phyloP scores from a whole-genome alignment of 1,284 basidiomycete genomes.

The Ceratobasidium sp. region DNA sequence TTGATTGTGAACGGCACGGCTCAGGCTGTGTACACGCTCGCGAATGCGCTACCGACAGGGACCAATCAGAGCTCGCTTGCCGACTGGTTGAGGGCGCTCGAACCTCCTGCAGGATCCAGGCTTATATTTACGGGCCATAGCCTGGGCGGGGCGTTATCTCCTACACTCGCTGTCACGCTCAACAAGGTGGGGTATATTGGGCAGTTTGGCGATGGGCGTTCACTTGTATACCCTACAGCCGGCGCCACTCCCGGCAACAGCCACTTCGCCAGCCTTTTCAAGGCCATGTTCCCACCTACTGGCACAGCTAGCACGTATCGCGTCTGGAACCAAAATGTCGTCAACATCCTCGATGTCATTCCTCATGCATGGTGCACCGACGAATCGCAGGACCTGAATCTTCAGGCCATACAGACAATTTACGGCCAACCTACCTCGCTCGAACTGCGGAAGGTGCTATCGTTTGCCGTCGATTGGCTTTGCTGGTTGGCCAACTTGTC shows the following conservation, averaged over 20 bases:
- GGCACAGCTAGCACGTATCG: constrained; percentile 2
- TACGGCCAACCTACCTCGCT: too few relatives aligned
- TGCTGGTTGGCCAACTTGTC: too few relatives aligned
- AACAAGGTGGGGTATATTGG: not conserved
- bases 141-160: constrained; percentile 41
- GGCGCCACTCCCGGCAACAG: constrained; percentile 33
- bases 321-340: constrained; percentile 42
- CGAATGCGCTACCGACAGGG: not conserved
- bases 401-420: too few relatives aligned
- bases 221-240: constrained; percentile 27
- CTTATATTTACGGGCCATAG: constrained; percentile 44
- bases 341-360: constrained; percentile 32
- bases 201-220: not conserved
- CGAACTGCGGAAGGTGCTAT: too few relatives aligned
- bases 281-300: constrained; percentile 11
- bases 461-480: too few relatives aligned
- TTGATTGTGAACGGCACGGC: not conserved
- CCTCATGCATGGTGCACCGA: constrained; percentile 32
- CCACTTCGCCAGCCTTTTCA: constrained; percentile 13
- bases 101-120: not conserved
- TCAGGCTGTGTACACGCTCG: constrained; percentile 7
- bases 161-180: constrained; percentile 30
- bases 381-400: too few relatives aligned
- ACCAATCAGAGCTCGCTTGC: not conserved
- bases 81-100: too few relatives aligned